Evolutionary conservation across 257 asterid genomes (phyloP).

Genomic region (Coffea canephora): DNA sequence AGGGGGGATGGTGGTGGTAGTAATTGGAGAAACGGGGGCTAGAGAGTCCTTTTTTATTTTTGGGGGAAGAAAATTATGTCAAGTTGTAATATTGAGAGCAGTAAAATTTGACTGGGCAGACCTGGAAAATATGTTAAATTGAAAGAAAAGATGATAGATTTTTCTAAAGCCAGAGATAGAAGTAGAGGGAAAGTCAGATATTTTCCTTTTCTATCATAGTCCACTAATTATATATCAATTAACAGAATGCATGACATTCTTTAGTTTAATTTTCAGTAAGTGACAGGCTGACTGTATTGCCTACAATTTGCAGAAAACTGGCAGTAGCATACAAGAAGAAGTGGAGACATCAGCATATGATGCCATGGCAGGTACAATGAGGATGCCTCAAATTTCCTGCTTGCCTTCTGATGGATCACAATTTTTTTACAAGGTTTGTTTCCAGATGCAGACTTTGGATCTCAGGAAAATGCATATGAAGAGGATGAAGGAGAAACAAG

Average conservation of each 20-base stretch:
- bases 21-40: not conserved
- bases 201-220: not conserved
- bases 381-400: slow-evolving; percentile 18
- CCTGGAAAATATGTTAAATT: not conserved
- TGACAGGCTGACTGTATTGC: not conserved
- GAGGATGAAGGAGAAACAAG: slow-evolving; percentile 86
- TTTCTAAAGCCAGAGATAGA: not conserved
- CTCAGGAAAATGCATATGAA: slow-evolving; percentile 53
- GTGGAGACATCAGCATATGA: slow-evolving; percentile 76
- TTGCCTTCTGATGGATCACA: slow-evolving; percentile 20
- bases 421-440: slow-evolving; percentile 22
- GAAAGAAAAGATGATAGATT: not conserved
- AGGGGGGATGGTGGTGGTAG: not conserved
- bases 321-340: slow-evolving; percentile 61
- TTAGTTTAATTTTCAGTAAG: not conserved
- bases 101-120: not conserved
- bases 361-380: slow-evolving; percentile 58
- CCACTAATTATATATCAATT: not conserved
- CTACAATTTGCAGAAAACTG: slow-evolving; percentile 53
- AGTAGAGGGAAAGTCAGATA: not conserved
- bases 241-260: not conserved
- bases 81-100: not conserved
- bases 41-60: not conserved
- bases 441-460: slow-evolving; percentile 49
- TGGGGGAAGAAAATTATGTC: not conserved